A percentile compares a stretch with the other conserved stretches of the same genome.
phyloP scores from a whole-genome alignment of 306 rosid species.

The Glycine soja region DNA sequence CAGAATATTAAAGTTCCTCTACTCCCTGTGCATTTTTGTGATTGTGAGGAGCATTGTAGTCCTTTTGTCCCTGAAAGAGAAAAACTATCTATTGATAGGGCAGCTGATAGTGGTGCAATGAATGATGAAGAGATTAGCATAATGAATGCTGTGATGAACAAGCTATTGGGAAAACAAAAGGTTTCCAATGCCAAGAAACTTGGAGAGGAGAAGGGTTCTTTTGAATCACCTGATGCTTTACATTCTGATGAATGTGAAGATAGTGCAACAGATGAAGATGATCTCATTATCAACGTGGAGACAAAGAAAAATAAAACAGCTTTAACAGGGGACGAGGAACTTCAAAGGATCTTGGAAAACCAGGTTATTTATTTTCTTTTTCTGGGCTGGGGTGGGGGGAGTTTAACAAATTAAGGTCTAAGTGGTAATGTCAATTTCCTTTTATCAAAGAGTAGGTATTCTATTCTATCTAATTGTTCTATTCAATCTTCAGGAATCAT shows the following conservation, averaged over 20 bases:
- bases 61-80: slow-evolving; percentile 45
- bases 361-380: slow-evolving; percentile 45
- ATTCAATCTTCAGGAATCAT: slow-evolving; percentile 56
- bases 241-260: slow-evolving; percentile 56
- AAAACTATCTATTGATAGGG: slow-evolving; percentile 38
- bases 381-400: not conserved
- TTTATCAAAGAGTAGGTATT: slow-evolving; percentile 14
- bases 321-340: slow-evolving; percentile 46
- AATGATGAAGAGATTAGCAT: slow-evolving; percentile 69
- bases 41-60: slow-evolving; percentile 85
- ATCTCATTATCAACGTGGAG: slow-evolving; percentile 71
- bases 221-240: slow-evolving; percentile 40
- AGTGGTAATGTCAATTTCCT: slow-evolving; percentile 7
- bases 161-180: slow-evolving; percentile 63
- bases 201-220: slow-evolving; percentile 38
- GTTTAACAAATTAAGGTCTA: slow-evolving; percentile 28
- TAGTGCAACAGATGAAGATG: slow-evolving; percentile 71
- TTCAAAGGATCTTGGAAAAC: slow-evolving; percentile 52
- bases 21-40: slow-evolving; percentile 85
- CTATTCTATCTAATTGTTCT: slow-evolving; percentile 38
- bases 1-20: slow-evolving; percentile 74
- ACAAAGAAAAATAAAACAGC: slow-evolving; percentile 47
- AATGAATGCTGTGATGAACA: slow-evolving; percentile 80
- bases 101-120: slow-evolving; percentile 58
- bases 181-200: slow-evolving; percentile 34